Evolutionary conservation across 75 land plant genomes (phyloP).

Genomic region (Adiantum capillusveneris): DNA sequence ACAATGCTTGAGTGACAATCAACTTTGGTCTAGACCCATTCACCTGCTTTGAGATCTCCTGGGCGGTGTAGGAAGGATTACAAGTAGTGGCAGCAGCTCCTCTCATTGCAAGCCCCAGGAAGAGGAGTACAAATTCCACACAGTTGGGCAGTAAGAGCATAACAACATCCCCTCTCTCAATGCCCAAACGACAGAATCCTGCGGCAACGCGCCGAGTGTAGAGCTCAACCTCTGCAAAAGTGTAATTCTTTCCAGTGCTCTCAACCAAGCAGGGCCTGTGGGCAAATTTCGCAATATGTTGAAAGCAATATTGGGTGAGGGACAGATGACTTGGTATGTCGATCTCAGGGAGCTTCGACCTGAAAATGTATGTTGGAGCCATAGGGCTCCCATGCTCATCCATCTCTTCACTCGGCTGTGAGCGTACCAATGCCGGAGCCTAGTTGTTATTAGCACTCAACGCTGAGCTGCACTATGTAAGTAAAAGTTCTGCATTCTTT

Average conservation of each 20-base stretch:
- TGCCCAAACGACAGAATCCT: slow-evolving; percentile 37
- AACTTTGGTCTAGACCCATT: slow-evolving; percentile 29
- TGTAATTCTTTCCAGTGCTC: slow-evolving; percentile 37
- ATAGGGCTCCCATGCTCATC: too few relatives aligned
- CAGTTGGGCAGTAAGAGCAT: slow-evolving; percentile 68
- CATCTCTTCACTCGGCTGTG: too few relatives aligned
- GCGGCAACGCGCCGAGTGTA: slow-evolving; percentile 33
- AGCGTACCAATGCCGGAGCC: too few relatives aligned
- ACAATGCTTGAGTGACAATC: slow-evolving; percentile 39
- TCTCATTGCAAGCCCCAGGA: slow-evolving; percentile 43
- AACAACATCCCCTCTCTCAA: slow-evolving; percentile 51
- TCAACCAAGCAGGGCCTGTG: slow-evolving; percentile 50
- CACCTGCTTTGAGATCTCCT: slow-evolving; percentile 58
- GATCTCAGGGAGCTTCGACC: slow-evolving; percentile 70
- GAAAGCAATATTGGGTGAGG: slow-evolving; percentile 54
- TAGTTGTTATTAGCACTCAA: too few relatives aligned
- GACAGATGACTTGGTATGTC: slow-evolving; percentile 44
- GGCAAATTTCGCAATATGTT: slow-evolving; percentile 19
- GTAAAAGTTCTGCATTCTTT: too few relatives aligned
- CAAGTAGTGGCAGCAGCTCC: slow-evolving; percentile 64
- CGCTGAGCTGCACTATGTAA: too few relatives aligned
- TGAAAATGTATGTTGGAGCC: slow-evolving; percentile 42
- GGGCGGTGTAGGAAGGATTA: slow-evolving; percentile 64
- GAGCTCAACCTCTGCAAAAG: slow-evolving; percentile 43
- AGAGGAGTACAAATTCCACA: slow-evolving; percentile 47